phyloP scores from a whole-genome alignment of 2,329 filamentous ascomycete genomes.

The Fusarium penzigii region DNA sequence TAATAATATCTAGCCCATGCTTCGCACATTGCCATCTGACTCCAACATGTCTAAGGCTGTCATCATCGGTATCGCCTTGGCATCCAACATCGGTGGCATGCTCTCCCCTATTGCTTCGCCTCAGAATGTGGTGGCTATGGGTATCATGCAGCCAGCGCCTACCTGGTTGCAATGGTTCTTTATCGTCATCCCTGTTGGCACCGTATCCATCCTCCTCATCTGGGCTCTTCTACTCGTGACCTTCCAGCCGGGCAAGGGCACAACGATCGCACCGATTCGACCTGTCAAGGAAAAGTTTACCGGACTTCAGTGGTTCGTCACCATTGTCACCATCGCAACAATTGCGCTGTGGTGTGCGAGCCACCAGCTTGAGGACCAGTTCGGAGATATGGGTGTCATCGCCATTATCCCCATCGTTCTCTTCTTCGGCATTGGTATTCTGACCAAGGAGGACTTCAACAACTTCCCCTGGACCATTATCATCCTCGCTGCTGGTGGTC shows the following conservation, averaged over 20 bases:
- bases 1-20: conserved; percentile 65
- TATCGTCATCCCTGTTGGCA: conserved; percentile 87
- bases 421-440: conserved; percentile 94
- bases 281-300: conserved; percentile 87
- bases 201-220: conserved; percentile 83
- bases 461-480: conserved; percentile 99
- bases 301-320: conserved; percentile 91
- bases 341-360: conserved; percentile 91
- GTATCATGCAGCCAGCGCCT: conserved; percentile 90
- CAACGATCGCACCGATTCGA: conserved; percentile 87
- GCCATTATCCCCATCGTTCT: conserved; percentile 94
- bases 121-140: conserved; percentile 93
- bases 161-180: conserved; percentile 99
- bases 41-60: conserved; percentile 94
- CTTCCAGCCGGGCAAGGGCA: conserved; percentile 83
- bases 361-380: conserved; percentile 82
- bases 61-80: conserved; percentile 90
- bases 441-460: conserved; percentile 99
- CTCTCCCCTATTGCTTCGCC: conserved; percentile 96
- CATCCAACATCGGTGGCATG: conserved; percentile 94
- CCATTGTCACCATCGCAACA: conserved; percentile 76
- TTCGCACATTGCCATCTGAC: conserved; percentile 87
- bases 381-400: conserved; percentile 98
- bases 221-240: conserved; percentile 84
- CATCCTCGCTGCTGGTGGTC: conserved; percentile 90